Base-by-base conservation (phyloP, 2,329 filamentous ascomycete genomes). In the Chaetomium olivaceum region DNA sequence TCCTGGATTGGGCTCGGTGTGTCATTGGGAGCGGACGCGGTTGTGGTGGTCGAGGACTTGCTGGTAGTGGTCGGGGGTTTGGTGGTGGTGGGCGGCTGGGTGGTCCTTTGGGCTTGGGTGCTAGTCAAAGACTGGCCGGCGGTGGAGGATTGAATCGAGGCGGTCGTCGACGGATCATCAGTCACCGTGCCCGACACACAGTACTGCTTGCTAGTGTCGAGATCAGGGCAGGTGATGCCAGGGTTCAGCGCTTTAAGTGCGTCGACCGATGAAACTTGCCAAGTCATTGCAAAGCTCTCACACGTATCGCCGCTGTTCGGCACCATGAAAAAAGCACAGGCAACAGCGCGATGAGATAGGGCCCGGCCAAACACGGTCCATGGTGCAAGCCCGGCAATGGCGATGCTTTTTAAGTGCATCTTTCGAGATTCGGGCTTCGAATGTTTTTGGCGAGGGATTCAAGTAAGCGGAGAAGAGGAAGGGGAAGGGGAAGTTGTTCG, bases 1-100 rank as follows among this genome's bases (percentile, higher is more conserved):
- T 69, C 51, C 58, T 76, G 74, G 11, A 63, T 73, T 43, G 52
- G 52, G n/a, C 66, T 64, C 0, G 75, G 75, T 4, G 74, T 76
- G 9, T 69, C 52, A 50, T 74, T 72, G 12, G 67, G 68, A 12
- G 66, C 63, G 12, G 63, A 39, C 12, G 71, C 68, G 9, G 56
- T 58, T 19, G 56, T 46, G 1, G 56, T n/a, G 21, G 56, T 58
- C 23, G 23, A 19, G 19, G 36, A 5, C 7, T 7, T 25, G 27
- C 27, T 29, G 25, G 29, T 36, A 19, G 36, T 52, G 16, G 39
- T 16, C 19, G 58, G 11, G n/a, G 14, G 2, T 2, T 21, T 16
- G 19, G 11, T 25, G 33, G 29, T 61, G 27, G 25, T 55, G 7
- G 27, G 19, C 4, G 16, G 27, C 5, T 11, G 39, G 31, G 55